Evolutionary conservation across 148 eudicot genomes (phyloP), one percentile per base, ranked within the genome.

Genomic region (Suaeda aralocaspica): DNA sequence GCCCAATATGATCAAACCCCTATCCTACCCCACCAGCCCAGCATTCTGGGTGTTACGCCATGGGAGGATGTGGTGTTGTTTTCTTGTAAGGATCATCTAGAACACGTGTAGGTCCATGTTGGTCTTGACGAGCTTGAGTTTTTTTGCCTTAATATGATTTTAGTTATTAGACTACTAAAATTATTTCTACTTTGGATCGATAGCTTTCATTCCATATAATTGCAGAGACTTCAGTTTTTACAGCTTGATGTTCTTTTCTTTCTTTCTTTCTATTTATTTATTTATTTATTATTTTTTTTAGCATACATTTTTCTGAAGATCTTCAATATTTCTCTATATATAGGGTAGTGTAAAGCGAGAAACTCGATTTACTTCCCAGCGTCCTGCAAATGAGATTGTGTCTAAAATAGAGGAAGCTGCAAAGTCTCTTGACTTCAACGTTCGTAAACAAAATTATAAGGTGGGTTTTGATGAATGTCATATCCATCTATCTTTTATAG

Each of bases 391-490:
- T 59, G 96, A 92, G 82, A 92, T 92, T 22, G 84, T 92, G 64
- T 79, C 89, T 51, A 89, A 92, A 74, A 89, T 92, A 26, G 98
- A 92, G 82, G 90, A 90, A 84, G 84, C 98, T 69, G 98, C 96
- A 49, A 90, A 86, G 61, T 91, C 94, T 29, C 70, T 92, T 68
- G 98, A 93, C 66, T 92, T 92, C 65, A 86, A 90, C 70, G 88
- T 88, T 64, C 87, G 82, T 63, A 92, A 88, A 74, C 78, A 79
- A 68, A 81, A 92, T 64, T 92, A 92, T 71, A 92, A 92, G 94
- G 98, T 92, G 42, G 48, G 15, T 62, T 28, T 49, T 57, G 58
- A 57, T 58, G 60, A 49, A 41, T n/a, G 25, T 49, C 1, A 30
- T 42, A 60, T 69, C 63, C 1, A 36, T 59, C 12, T 26, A 6